phyloP scores from a whole-genome alignment of 768 basidiomycete species.

The Cystoderma amianthinum region DNA sequence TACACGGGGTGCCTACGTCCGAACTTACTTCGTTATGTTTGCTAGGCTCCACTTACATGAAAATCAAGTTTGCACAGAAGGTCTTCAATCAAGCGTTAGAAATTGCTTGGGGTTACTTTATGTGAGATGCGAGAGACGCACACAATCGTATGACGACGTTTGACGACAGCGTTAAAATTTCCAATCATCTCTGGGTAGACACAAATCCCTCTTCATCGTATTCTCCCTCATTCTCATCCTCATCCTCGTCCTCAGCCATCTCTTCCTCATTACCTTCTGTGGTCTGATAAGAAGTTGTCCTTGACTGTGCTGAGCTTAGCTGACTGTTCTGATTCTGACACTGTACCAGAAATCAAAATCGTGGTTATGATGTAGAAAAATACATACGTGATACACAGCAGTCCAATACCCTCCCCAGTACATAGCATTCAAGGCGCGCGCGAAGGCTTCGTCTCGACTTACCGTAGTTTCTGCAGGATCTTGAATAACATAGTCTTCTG shows the following conservation, averaged over 20 bases:
- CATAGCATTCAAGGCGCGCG: constrained; percentile 69
- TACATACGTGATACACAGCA: constrained; percentile 70
- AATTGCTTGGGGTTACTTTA: too few relatives aligned
- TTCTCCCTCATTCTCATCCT: constrained; percentile 20
- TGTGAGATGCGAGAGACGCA: too few relatives aligned
- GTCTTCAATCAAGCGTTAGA: too few relatives aligned
- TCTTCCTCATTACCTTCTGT: constrained; percentile 7
- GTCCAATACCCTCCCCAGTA: constrained; percentile 91
- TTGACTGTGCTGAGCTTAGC: neutral
- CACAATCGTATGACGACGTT: too few relatives aligned
- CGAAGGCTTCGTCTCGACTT: constrained; percentile 70
- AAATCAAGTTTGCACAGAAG: too few relatives aligned
- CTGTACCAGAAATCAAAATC: constrained; percentile 1
- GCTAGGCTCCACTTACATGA: too few relatives aligned
- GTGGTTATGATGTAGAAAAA: constrained; percentile 6
- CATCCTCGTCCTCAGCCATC: constrained; percentile 10
- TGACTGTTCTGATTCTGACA: constrained; percentile 3
- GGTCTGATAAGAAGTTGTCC: too few relatives aligned
- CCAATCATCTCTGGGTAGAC: constrained; percentile 31
- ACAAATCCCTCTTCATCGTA: constrained; percentile 23
- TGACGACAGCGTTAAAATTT: too few relatives aligned
- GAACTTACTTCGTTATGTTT: too few relatives aligned
- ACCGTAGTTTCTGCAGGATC: constrained; percentile 30
- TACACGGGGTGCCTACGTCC: too few relatives aligned
- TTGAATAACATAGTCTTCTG: constrained; percentile 18